Evolutionary conservation across 495 filamentous ascomycete species (phyloP).

Genomic region (Xylaria sp.): DNA sequence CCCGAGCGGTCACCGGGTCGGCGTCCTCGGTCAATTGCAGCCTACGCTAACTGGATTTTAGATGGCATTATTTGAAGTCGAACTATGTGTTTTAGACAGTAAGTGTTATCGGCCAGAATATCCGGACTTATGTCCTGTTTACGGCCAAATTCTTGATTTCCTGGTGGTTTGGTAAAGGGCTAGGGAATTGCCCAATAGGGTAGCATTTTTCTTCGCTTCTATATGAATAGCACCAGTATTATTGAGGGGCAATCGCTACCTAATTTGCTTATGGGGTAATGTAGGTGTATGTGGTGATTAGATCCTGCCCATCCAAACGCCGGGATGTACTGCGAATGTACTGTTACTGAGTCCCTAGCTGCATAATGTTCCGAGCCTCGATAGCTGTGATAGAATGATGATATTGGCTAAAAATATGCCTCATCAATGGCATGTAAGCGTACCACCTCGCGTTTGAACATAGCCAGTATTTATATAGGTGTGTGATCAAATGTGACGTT

Average conservation of each 20-base stretch:
- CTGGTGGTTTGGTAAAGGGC: background rate
- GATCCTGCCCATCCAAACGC: background rate
- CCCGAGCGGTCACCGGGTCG: background rate
- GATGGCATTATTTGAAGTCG: background rate
- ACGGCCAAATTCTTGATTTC: background rate
- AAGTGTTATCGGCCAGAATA: background rate
- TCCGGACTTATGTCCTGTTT: background rate
- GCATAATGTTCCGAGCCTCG: background rate
- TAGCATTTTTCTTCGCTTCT: background rate
- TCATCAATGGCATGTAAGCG: background rate
- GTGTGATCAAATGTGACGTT: slow-evolving; percentile 4
- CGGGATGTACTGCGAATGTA: background rate
- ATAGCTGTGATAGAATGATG: background rate
- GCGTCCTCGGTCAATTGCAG: background rate
- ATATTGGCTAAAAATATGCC: background rate
- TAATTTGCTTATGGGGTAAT: background rate
- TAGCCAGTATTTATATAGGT: background rate
- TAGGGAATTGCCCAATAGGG: background rate
- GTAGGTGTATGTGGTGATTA: background rate
- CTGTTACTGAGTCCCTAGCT: background rate
- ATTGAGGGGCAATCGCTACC: background rate
- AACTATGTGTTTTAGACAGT: background rate
- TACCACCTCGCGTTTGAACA: background rate
- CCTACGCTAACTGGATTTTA: background rate
- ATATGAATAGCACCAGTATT: background rate